Base-by-base conservation (phyloP, 495 filamentous ascomycete genomes). In the Lophiostoma macrostomum region DNA sequence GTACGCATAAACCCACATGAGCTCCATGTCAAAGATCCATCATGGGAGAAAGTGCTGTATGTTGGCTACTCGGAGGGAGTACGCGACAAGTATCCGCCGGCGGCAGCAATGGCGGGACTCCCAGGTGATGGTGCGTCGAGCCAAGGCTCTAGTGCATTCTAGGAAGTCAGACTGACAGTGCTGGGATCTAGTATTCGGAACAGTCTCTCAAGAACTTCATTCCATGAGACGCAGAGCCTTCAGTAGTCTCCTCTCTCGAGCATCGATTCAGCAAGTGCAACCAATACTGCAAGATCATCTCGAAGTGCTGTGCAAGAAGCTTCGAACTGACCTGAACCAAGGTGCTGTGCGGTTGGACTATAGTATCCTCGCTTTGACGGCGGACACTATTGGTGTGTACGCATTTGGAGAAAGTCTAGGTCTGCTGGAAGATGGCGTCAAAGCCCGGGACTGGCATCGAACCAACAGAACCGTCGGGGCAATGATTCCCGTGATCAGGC, bases 1-100 rank as follows among this genome's bases (percentile, higher is more conserved):
- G 60, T 81, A 16, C 72, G 80, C 5, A 68, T 82, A 30, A 74
- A 65, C 22, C 80, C 80, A 0, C 32, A 67, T 13, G 77, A 82
- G 52, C 49, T 83, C 3, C 74, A 76, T 23, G 66, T 79, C 25
- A 50, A 66, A 16, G 75, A 80, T 31, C 63, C 73, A 0, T 61
- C 64, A n/a, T 50, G 20, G 18, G 14, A 28, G 14, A 47, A 55
- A 12, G 20, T 5, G 11, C 5, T 55, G 5, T 55, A 51, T 24
- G 18, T 47, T 13, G n/a, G 23, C 24, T 37, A n/a, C 8, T 13
- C 25, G n/a, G 5, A 32, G 38, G n/a, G n/a, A n/a, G n/a, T n/a
- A 28, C 25, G 29, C 7, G 48, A 54, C 45, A 55, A 51, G 22
- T 35, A 28, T 23, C 30, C 20, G 7, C 18, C 5, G 16, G 14